Percentiles rank a stretch among this genome's conserved stretches.
Evolutionary conservation across 208 protist genomes (phyloP).

Genomic region (Trypanosoma platydactyli): DNA sequence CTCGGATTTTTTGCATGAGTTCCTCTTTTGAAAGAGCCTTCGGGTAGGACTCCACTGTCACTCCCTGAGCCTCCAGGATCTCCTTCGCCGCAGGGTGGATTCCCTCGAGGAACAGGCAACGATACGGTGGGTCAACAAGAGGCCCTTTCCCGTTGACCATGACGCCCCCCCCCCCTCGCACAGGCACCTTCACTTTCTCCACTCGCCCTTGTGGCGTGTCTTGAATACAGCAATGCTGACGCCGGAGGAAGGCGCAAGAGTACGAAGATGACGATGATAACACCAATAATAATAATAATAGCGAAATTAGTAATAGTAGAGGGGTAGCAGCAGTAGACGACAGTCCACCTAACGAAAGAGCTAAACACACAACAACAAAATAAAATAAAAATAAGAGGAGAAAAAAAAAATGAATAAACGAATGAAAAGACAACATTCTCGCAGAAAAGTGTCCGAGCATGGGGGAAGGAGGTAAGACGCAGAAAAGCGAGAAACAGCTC

Average conservation of each 20-base stretch:
- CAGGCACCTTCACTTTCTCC: neutral
- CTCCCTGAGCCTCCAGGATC: slow-evolving; percentile 76
- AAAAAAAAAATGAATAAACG: slow-evolving; percentile 2
- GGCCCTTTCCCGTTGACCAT: slow-evolving; percentile 32
- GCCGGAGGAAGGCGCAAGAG: too few relatives aligned
- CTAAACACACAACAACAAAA: slow-evolving; percentile 11
- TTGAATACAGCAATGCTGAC: neutral
- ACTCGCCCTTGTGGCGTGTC: neutral
- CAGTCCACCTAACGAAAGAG: neutral
- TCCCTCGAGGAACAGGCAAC: slow-evolving; percentile 86
- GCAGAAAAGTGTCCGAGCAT: too few relatives aligned
- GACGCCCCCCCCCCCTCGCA: neutral
- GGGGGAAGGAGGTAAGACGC: too few relatives aligned
- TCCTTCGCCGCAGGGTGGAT: slow-evolving; percentile 77
- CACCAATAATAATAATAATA: slow-evolving; percentile 13
- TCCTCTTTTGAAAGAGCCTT: slow-evolving; percentile 63
- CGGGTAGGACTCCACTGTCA: slow-evolving; percentile 67
- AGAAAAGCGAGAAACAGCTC: slow-evolving; percentile 3
- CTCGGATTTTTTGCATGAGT: slow-evolving; percentile 78
- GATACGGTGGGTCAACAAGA: slow-evolving; percentile 44
- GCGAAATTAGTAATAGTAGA: neutral
- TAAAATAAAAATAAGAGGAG: slow-evolving; percentile 4
- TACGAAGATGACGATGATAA: neutral
- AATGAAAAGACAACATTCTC: neutral
- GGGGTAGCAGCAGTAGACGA: neutral